Evolutionary conservation across 1,284 basidiomycete species (phyloP).

Genomic region (Moesziomyces antarcticus): DNA sequence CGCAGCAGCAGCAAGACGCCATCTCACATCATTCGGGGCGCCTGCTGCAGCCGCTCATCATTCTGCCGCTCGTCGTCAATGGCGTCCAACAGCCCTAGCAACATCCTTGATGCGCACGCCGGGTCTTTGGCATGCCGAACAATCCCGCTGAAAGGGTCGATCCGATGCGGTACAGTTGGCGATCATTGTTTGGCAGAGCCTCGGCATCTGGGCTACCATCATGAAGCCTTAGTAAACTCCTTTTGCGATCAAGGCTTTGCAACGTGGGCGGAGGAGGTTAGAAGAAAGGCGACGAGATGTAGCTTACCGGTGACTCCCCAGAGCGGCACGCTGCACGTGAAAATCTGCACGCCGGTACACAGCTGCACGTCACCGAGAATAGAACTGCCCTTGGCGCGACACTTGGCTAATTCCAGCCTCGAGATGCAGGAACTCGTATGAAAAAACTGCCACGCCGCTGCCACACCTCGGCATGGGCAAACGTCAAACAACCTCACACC

Average conservation of each 20-base stretch:
- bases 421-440: not conserved
- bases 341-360: not conserved
- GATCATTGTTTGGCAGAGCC: no score
- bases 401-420: not conserved
- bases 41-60: not conserved
- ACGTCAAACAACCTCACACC: no score
- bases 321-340: constrained; percentile 14
- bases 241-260: no score
- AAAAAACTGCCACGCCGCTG: no score
- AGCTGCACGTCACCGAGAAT: constrained; percentile 10
- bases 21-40: constrained; percentile 8
- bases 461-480: not conserved
- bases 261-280: not conserved
- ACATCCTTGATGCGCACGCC: not conserved
- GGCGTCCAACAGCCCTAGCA: not conserved
- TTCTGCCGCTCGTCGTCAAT: constrained; percentile 1
- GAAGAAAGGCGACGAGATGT: not conserved
- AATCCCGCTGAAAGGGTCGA: no score
- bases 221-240: no score
- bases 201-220: no score
- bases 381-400: constrained; percentile 3
- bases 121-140: no score
- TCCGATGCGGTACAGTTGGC: no score
- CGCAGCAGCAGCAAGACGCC: constrained; percentile 6
- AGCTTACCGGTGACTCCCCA: not conserved